A percentile compares a stretch with the other conserved stretches of the same genome.
Evolutionary conservation across 208 protist genomes (phyloP).

Genomic region (Crithidia thermophila): DNA sequence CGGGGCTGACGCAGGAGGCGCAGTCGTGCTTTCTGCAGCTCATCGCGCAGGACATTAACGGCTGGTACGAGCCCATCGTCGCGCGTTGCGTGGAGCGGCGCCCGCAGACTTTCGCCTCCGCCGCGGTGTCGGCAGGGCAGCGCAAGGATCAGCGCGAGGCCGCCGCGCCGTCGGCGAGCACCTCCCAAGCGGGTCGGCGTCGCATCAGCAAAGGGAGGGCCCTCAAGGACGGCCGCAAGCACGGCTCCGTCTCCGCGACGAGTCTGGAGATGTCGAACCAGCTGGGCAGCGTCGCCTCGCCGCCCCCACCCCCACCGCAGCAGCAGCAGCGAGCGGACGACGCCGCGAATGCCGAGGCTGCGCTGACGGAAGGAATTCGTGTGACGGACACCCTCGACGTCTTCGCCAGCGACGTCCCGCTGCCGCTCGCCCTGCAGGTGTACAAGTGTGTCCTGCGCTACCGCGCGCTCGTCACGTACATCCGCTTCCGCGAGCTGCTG

Average conservation of each 20-base stretch:
- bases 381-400: constrained; percentile 24
- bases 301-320: neutral
- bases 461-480: constrained; percentile 41
- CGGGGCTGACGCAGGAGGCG: constrained; percentile 27
- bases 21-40: constrained; percentile 25
- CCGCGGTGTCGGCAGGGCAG: neutral
- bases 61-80: constrained; percentile 20
- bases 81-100: constrained; percentile 26
- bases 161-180: neutral
- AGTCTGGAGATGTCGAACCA: neutral
- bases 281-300: too few relatives aligned
- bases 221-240: neutral
- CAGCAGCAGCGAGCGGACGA: neutral
- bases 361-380: neutral
- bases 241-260: neutral
- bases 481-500: constrained; percentile 45
- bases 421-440: constrained; percentile 53
- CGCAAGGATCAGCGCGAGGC: neutral
- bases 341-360: neutral
- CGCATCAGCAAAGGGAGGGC: constrained; percentile 5
- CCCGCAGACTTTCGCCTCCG: neutral
- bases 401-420: constrained; percentile 24
- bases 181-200: neutral
- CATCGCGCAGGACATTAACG: constrained; percentile 30
- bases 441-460: constrained; percentile 61